These are phyloP conservation scores for Beauveria varroae DNA, from an alignment of 2,329 filamentous ascomycete genomes.

Conservation along the genomic window DNA sequence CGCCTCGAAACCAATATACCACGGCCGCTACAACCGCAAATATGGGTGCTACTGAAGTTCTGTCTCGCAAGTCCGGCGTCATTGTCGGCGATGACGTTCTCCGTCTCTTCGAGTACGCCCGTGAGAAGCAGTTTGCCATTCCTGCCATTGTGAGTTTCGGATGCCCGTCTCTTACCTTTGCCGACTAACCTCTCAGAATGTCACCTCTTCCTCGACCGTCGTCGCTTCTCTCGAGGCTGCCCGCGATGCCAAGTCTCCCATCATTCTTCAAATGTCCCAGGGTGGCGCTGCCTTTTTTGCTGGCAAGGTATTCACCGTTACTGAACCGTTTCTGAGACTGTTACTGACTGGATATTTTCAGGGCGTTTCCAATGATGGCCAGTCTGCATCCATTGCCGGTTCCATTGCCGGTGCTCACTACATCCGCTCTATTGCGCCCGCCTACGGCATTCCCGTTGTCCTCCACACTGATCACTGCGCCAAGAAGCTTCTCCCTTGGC, in stretches of 20 bases:
- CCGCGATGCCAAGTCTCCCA: constrained; percentile 80
- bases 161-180: constrained; percentile 1
- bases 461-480: constrained; percentile 98
- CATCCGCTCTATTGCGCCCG: constrained; percentile 78
- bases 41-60: constrained; percentile 33
- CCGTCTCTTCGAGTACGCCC: constrained; percentile 79
- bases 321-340: neutral
- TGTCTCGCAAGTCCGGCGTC: constrained; percentile 46
- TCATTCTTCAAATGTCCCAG: constrained; percentile 90
- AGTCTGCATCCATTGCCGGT: constrained; percentile 83
- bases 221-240: constrained; percentile 91
- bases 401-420: constrained; percentile 86
- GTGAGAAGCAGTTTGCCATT: constrained; percentile 81
- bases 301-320: constrained; percentile 55
- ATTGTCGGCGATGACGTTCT: constrained; percentile 48
- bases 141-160: constrained; percentile 55
- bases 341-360: constrained; percentile 17
- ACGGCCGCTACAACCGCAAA: constrained; percentile 21
- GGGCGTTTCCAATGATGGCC: constrained; percentile 73
- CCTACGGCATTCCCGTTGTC: constrained; percentile 84
- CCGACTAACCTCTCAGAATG: constrained; percentile 45
- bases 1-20: constrained; percentile 1
- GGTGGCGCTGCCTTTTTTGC: constrained; percentile 91
- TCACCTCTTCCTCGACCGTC: constrained; percentile 75
- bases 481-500: constrained; percentile 98